Evolutionary conservation across 2,329 filamentous ascomycete genomes (phyloP), one percentile per base, ranked within the genome.

Genomic region (Alternaria triticimaculans): DNA sequence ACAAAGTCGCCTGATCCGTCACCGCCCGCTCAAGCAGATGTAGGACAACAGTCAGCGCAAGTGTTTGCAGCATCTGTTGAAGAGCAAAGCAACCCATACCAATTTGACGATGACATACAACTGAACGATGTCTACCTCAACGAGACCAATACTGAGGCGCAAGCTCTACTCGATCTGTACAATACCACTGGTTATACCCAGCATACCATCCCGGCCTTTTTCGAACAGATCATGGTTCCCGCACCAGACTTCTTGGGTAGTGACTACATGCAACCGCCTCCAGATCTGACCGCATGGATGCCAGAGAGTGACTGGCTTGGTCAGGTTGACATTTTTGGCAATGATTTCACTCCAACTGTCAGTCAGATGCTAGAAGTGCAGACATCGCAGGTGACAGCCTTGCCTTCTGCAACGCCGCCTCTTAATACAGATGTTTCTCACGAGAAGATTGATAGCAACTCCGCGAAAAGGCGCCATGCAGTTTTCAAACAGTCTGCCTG

Each of bases 221-320:
- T 70, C 49, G 63, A 68, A 23, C 66, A 69, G n/a, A 69, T 71
- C 21, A 72, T 72, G 70, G 67, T 72, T 6, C 55, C 67, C 14
- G 60, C 63, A n/a, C 56, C 63, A 15, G 69, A 71, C 33, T 71
- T 68, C 23, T 51, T 70, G 33, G 58, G 55, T 9, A 49, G 33
- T 5, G 69, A 70, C 3, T 64, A 63, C 41, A 28, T 64, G n/a
- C 65, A 70, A 6, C 53, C 63, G 6, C 64, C 68, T 25, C 67
- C 64, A 25, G 66, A 69, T 60, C 60, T 72, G 11, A 64, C 64
- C 5, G 50, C 63, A 14, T 72, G 67, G 67, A 60, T 73, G 57
- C 70, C 67, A 7, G 69, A 73, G 41, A 61, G 46, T 3, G 70
- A 73, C 18, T 71, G 67, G 64, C 44, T 68, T 18, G 66, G 60